phyloP scores from a whole-genome alignment of 495 filamentous ascomycete species.

The Terfezia claveryi region DNA sequence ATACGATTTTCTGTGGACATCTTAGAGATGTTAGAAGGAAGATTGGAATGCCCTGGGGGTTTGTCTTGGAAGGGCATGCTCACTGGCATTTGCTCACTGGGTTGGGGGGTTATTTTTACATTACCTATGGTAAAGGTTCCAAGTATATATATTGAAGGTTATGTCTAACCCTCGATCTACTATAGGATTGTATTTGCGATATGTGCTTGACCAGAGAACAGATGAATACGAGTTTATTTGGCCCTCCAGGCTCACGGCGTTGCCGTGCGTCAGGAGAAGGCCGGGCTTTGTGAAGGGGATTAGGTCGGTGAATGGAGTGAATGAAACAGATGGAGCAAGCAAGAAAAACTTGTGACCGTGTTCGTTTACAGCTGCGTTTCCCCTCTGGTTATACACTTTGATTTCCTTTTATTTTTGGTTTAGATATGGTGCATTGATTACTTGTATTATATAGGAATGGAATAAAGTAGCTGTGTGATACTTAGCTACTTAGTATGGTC shows the following conservation, averaged over 20 bases:
- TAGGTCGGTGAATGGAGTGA: not conserved
- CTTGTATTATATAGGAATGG: no score
- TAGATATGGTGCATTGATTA: no score
- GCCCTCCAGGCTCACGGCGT: slow-evolving; percentile 36
- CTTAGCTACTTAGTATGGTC: no score
- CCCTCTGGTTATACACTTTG: no score
- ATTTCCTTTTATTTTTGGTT: no score
- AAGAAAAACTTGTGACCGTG: not conserved
- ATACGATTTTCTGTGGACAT: slow-evolving; percentile 58
- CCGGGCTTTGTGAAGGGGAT: not conserved
- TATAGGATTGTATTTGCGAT: slow-evolving; percentile 53
- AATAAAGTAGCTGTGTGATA: no score
- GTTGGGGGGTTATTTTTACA: slow-evolving; percentile 57
- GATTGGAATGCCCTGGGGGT: slow-evolving; percentile 72
- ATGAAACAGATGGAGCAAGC: not conserved
- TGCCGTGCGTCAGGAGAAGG: slow-evolving; percentile 37
- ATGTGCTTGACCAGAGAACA: slow-evolving; percentile 55
- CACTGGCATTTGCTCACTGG: slow-evolving; percentile 63
- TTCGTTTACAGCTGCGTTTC: no score
- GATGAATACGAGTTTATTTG: slow-evolving; percentile 55
- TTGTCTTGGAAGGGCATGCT: slow-evolving; percentile 77
- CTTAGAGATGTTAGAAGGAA: slow-evolving; percentile 47
- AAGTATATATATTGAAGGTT: not conserved
- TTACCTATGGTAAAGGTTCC: slow-evolving; percentile 28
- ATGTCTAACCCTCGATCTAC: slow-evolving; percentile 21